Evolutionary conservation across 1,139 yeast genomes (phyloP).

Genomic region (Taphrina communis): DNA sequence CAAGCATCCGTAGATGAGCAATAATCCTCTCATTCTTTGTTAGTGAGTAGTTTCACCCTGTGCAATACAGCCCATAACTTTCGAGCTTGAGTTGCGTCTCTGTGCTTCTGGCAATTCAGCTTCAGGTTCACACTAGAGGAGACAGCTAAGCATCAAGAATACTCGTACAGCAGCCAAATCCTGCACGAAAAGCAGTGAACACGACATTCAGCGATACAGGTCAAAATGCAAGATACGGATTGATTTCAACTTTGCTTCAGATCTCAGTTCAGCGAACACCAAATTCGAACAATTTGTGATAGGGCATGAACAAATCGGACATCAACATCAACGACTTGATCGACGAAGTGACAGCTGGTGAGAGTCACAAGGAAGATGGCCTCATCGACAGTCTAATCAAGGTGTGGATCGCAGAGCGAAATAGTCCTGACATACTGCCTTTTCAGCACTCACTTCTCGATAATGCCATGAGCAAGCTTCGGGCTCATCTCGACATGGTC

Average conservation of each 20-base stretch:
- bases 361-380: not conserved
- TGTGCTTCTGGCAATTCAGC: too few relatives aligned
- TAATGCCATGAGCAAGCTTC: conserved; percentile 29
- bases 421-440: conserved; percentile 43
- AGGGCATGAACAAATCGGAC: not conserved
- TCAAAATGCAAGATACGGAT: too few relatives aligned
- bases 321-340: not conserved
- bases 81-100: too few relatives aligned
- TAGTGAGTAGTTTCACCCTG: too few relatives aligned
- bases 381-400: conserved; percentile 11
- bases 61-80: too few relatives aligned
- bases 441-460: conserved; percentile 26
- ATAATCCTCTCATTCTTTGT: too few relatives aligned
- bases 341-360: not conserved
- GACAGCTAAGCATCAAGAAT: too few relatives aligned
- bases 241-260: not conserved
- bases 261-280: not conserved
- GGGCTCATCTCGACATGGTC: conserved; percentile 27
- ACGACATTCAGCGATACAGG: too few relatives aligned
- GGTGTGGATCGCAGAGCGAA: conserved; percentile 41
- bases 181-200: too few relatives aligned
- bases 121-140: too few relatives aligned
- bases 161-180: too few relatives aligned
- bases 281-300: not conserved
- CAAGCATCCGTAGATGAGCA: too few relatives aligned